Conservation (phyloP, 306 rosid genomes). For the Malus sieversii region DNA sequence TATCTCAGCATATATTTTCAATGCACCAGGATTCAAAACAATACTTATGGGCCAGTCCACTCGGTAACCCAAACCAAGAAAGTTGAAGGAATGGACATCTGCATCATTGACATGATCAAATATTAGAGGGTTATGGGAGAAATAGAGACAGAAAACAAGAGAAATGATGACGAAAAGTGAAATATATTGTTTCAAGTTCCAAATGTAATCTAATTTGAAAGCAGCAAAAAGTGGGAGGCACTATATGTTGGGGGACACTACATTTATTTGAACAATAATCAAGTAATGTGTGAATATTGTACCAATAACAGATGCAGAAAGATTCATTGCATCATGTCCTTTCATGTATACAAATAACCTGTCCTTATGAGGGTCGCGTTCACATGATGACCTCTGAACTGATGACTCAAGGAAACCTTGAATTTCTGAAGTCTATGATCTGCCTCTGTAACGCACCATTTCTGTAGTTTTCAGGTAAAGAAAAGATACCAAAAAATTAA, state of each 20-base stretch:
- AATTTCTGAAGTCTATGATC: conserved; percentile 73
- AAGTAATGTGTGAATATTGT: conserved; percentile 3
- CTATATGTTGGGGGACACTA: not conserved
- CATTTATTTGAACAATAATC: not conserved
- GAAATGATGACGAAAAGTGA: not conserved
- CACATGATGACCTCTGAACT: conserved; percentile 91
- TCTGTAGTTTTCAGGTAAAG: conserved; percentile 48
- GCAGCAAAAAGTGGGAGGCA: not conserved
- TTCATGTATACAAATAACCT: conserved; percentile 82
- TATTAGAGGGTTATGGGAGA: conserved; percentile 5
- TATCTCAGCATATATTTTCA: conserved; percentile 76
- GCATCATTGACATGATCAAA: conserved; percentile 26
- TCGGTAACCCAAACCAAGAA: conserved; percentile 85
- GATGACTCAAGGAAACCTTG: conserved; percentile 83
- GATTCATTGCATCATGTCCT: conserved; percentile 56
- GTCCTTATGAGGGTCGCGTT: conserved; percentile 59
- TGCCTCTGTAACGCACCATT: conserved; percentile 71
- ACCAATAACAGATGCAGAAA: conserved; percentile 65
- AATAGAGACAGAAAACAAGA: not conserved
- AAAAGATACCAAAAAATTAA: conserved; percentile 1
- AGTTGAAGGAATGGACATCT: conserved; percentile 88
- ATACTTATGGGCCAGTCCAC: conserved; percentile 90
- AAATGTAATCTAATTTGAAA: conserved; percentile 4
- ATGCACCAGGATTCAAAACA: conserved; percentile 70
- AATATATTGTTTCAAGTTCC: not conserved